Evolutionary conservation across 331 rosid species (phyloP), one percentile per base, ranked within the genome.

Genomic region (Stylosanthes scabra): DNA sequence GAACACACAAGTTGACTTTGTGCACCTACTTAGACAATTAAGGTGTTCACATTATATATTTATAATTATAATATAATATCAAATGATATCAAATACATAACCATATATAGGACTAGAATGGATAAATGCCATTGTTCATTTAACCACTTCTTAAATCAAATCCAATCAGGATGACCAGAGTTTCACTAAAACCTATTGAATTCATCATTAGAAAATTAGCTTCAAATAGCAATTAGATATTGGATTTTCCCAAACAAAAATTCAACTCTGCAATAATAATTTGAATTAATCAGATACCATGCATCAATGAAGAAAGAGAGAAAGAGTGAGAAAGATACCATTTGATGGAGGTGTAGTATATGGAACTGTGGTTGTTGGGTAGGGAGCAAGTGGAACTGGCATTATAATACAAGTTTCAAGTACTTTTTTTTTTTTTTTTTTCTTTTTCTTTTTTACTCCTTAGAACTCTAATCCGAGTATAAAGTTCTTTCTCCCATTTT

Each of bases 1-100:
- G 98, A 93, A 79, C 98, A 93, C 5, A 93, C 97, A 50, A 93
- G 92, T 78, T 93, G 98, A 78, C 96, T 88, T 80, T 89, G 96
- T 51, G 80, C 81, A 51, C 92, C 98, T 90, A 83, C 54, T 76
- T 50, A 68, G 8, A 34, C 77, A 57, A 74, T 42, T 44, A 13
- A 65, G 31, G 11, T 58, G 73, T 67, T 73, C 40, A 68, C 56
- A 69, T 37, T 0, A 77, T 13, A 62, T 59, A 70, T 74, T 31
- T 27, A 8, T 6, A 39, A 59, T 34, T 6, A 34, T 34, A 34
- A 34, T 34, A 3, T 34, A 34, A 34, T 34, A 34, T 34, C 39
- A 34, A 34, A 20, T 20, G 25, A 20, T 54, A 37, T 58, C 1
- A 62, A 16, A 70, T 15, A 62, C 59, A 45, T 40, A 34, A 51